Conservation (phyloP, 805 yeast genomes). For the Ogataea nitratoaversa region DNA sequence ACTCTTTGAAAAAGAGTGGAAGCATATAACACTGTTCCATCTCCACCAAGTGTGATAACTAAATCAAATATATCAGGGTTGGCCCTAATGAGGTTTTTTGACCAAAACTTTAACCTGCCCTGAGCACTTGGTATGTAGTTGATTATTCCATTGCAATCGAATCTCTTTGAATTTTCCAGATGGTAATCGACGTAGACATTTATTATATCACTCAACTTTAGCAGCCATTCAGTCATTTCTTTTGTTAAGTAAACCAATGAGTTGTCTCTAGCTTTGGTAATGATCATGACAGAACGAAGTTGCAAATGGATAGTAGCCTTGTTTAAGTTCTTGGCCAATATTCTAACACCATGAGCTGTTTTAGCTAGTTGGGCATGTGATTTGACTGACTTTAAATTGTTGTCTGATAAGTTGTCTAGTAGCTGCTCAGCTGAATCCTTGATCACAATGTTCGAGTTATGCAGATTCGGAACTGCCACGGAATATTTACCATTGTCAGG, state of each 20-base stretch:
- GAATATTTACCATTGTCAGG: slow-evolving; percentile 6
- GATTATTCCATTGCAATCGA: slow-evolving; percentile 52
- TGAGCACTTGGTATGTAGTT: slow-evolving; percentile 43
- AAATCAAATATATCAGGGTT: slow-evolving; percentile 58
- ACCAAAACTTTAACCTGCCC: slow-evolving; percentile 63
- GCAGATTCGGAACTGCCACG: too few species aligned
- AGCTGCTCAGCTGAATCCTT: slow-evolving; percentile 15
- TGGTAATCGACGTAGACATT: slow-evolving; percentile 70
- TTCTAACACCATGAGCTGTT: slow-evolving; percentile 76
- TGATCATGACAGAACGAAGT: slow-evolving; percentile 68
- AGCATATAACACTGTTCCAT: slow-evolving; percentile 89
- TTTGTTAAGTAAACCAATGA: slow-evolving; percentile 71
- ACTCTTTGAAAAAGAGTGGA: slow-evolving; percentile 78
- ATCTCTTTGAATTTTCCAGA: slow-evolving; percentile 56
- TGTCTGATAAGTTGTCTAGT: slow-evolving; percentile 24
- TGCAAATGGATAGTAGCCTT: slow-evolving; percentile 70
- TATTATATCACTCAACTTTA: slow-evolving; percentile 31
- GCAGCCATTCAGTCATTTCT: slow-evolving; percentile 75
- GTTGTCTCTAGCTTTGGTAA: slow-evolving; percentile 87
- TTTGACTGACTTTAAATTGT: slow-evolving; percentile 49
- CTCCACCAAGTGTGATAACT: slow-evolving; percentile 90
- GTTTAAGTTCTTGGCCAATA: slow-evolving; percentile 65
- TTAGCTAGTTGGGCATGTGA: slow-evolving; percentile 76
- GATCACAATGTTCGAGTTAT: too few species aligned
- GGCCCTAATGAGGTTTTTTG: slow-evolving; percentile 46